Conservation (phyloP, 768 basidiomycete genomes). For the Candolleomyces aberdarensis region DNA sequence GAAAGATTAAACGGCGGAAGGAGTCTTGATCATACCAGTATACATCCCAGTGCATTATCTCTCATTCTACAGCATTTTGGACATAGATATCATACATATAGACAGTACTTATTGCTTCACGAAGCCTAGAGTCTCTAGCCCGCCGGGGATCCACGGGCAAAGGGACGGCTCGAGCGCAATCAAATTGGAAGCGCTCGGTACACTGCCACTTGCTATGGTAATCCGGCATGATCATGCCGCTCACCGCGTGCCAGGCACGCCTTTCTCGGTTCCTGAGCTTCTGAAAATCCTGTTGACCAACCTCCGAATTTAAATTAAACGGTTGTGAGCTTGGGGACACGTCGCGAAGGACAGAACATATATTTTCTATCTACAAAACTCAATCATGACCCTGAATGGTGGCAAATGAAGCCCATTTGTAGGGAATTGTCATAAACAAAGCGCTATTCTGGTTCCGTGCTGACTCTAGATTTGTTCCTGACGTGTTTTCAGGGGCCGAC, state of each 20-base stretch:
- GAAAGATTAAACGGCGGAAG: constrained; percentile 1
- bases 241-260: not conserved
- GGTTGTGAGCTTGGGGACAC: not conserved
- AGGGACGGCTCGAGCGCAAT: too few species aligned
- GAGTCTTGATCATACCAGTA: not conserved
- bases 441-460: too few species aligned
- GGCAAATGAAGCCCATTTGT: too few species aligned
- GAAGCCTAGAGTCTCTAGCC: too few species aligned
- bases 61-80: not conserved
- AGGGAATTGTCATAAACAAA: too few species aligned
- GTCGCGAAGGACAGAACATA: not conserved
- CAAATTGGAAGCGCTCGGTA: too few species aligned
- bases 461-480: too few species aligned
- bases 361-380: not conserved
- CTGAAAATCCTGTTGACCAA: not conserved
- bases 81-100: not conserved
- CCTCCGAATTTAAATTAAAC: not conserved
- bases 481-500: not conserved
- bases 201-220: too few species aligned
- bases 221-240: too few species aligned
- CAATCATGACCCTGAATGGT: too few species aligned
- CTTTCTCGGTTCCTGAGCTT: constrained; percentile 5
- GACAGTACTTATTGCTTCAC: not conserved
- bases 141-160: too few species aligned
- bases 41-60: not conserved